Evolutionary conservation across 2,329 filamentous ascomycete genomes (phyloP).

Genomic region (Neocatenulostroma microsporum): DNA sequence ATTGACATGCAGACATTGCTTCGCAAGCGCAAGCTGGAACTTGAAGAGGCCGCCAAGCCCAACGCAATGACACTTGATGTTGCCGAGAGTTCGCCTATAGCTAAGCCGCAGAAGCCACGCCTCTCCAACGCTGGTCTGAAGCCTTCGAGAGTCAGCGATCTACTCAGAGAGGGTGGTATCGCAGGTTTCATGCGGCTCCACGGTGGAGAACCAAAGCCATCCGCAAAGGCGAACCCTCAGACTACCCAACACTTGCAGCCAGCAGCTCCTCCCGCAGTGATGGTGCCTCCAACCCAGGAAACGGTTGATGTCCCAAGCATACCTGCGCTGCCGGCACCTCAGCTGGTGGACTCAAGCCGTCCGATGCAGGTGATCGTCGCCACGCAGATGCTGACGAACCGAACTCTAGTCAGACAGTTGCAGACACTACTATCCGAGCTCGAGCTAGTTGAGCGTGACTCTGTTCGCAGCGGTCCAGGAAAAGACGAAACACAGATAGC

Average conservation of each 20-base stretch:
- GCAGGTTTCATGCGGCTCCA: constrained; percentile 11
- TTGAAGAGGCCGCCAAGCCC: constrained; percentile 11
- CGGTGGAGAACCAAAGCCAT: constrained; percentile 7
- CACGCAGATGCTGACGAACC: constrained; percentile 37
- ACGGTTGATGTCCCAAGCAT: constrained; percentile 1
- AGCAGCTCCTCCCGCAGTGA: constrained; percentile 9
- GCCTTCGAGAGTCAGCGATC: neutral
- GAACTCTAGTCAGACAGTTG: constrained; percentile 45
- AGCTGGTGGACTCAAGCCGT: constrained; percentile 8
- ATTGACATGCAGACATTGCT: constrained; percentile 33
- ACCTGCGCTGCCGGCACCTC: constrained; percentile 7
- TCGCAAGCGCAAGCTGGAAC: constrained; percentile 33
- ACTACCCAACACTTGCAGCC: neutral
- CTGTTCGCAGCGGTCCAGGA: constrained; percentile 13
- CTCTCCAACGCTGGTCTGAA: constrained; percentile 1
- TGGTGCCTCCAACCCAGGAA: constrained; percentile 10
- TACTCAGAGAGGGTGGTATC: constrained; percentile 7
- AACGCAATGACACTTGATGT: neutral
- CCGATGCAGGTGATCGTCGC: constrained; percentile 47
- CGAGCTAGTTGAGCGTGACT: constrained; percentile 53
- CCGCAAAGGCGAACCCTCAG: neutral
- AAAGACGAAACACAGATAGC: neutral
- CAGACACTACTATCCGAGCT: constrained; percentile 43
- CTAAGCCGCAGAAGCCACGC: neutral
- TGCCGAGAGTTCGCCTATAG: no score